Evolutionary conservation across 495 filamentous ascomycete genomes (phyloP).

Genomic region (Neurospora sublineolata): DNA sequence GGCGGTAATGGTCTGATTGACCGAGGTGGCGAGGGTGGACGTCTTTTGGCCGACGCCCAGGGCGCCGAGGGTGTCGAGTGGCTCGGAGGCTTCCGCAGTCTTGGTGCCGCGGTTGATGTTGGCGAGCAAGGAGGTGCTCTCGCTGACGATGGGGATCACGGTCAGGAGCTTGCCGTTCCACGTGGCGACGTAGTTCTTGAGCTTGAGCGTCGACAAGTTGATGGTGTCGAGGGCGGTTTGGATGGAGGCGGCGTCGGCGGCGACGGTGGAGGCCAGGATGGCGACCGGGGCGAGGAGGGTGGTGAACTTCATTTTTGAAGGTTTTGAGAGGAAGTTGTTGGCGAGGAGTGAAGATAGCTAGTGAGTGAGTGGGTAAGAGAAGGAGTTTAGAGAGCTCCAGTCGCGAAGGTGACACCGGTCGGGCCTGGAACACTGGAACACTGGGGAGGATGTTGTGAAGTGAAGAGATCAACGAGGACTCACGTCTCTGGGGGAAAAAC

Average conservation of each 20-base stretch:
- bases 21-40: constrained; percentile 9
- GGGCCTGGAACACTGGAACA: background rate
- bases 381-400: background rate
- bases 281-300: constrained; percentile 13
- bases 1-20: constrained; percentile 17
- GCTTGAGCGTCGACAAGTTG: constrained; percentile 15
- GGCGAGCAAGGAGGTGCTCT: constrained; percentile 19
- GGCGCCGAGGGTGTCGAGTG: constrained; percentile 7
- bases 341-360: background rate
- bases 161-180: constrained; percentile 18
- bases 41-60: constrained; percentile 18
- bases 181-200: constrained; percentile 15
- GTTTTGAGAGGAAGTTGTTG: background rate
- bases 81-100: constrained; percentile 13
- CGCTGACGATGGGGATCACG: constrained; percentile 17
- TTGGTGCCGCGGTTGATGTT: constrained; percentile 20
- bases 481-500: background rate
- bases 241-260: constrained; percentile 19
- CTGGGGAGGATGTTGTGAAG: background rate
- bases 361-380: background rate
- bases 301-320: constrained; percentile 12
- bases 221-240: constrained; percentile 17
- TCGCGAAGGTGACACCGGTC: background rate
- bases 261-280: constrained; percentile 8
- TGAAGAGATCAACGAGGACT: background rate